These are phyloP conservation scores for Hsuehochloa calcarea DNA, from an alignment of 176 grass and related monocot species.

Conservation along the genomic window DNA sequence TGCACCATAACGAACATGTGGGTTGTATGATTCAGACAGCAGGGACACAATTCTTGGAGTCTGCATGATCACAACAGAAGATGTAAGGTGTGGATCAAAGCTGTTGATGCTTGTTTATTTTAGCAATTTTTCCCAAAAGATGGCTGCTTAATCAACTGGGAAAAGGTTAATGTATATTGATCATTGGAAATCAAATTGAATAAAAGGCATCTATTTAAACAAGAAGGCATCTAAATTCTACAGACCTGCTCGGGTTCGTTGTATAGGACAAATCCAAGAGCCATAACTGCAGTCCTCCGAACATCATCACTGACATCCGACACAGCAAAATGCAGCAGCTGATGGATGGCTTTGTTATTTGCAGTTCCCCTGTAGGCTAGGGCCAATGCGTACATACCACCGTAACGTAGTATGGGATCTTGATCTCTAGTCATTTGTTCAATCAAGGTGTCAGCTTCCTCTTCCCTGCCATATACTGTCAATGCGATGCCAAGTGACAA, in stretches of 20 bases:
- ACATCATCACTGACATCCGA: slow-evolving; percentile 99
- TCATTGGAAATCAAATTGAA: background rate
- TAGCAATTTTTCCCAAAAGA: background rate
- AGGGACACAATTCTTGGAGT: slow-evolving; percentile 98
- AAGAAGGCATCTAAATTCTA: slow-evolving; percentile 8
- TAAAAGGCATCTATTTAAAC: background rate
- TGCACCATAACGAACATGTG: slow-evolving; percentile 97
- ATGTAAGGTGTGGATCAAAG: slow-evolving; percentile 22
- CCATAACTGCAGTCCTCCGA: slow-evolving; percentile 92
- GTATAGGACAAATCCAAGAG: slow-evolving; percentile 98
- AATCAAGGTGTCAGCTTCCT: slow-evolving; percentile 93
- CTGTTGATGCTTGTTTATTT: background rate
- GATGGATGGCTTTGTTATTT: slow-evolving; percentile 98
- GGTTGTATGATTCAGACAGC: slow-evolving; percentile 98
- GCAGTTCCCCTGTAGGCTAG: slow-evolving; percentile 95
- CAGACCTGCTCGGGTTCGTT: slow-evolving; percentile 90
- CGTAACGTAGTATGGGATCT: slow-evolving; percentile 98
- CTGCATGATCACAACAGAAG: slow-evolving; percentile 47
- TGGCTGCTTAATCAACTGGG: background rate
- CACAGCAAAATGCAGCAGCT: slow-evolving; percentile 96
- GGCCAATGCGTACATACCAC: slow-evolving; percentile 98
- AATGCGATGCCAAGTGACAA: slow-evolving; percentile 87
- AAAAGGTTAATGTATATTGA: background rate
- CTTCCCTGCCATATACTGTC: slow-evolving; percentile 97
- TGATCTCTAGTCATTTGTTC: slow-evolving; percentile 98